Evolutionary conservation across 139 green algal species (phyloP), one percentile per base, ranked within the genome.

Genomic region (Tetraselmis striata): DNA sequence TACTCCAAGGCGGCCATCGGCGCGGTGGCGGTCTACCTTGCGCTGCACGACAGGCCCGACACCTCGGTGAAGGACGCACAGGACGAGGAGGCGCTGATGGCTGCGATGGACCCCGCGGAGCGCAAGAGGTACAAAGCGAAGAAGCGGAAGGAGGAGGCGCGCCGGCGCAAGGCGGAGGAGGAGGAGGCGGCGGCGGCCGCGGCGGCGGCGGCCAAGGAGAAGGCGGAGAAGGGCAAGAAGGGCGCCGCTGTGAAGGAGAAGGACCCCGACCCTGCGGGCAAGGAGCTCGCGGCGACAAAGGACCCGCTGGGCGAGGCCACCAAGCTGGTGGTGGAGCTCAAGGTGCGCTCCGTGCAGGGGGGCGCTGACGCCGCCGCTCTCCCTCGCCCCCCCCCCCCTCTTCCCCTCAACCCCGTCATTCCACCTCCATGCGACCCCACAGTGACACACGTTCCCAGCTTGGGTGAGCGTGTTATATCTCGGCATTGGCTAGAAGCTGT

Each of bases 201-300:
- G 45, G 76, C 81, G 75, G 79, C 76, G 27, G 27, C 27, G 45
- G 45, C 88, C 28, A 84, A 91, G 79, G 86, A 91, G 59, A 84
- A 93, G 84, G 87, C 92, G 90, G 79, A 81, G 28, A 86, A 85
- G 77, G 82, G 83, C 23, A 89, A 89, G 81, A 91, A 86, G 83
- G 83, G 80, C 28, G 83, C 29, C 30, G 75, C 83, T 67, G 78
- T 59, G 31, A 87, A 90, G 80, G 83, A 87, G 59, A 91, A 59
- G 76, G 96, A 99, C 82, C 84, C 89, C 2, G 96, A 99, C 81
- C 95, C 96, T 0, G 86, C 97, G 30, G 96, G 95, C 31, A 88
- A 84, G 58, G 87, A 94, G 90, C 88, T 98, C 45, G 88, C 92
- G 0, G 84, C 87, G 29, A 90, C 86, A 0, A 76, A 89, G 1